Percentiles rank a stretch among this genome's conserved stretches.
Evolutionary conservation across 441 rosid species (phyloP).

Genomic region (Capsella rubella): DNA sequence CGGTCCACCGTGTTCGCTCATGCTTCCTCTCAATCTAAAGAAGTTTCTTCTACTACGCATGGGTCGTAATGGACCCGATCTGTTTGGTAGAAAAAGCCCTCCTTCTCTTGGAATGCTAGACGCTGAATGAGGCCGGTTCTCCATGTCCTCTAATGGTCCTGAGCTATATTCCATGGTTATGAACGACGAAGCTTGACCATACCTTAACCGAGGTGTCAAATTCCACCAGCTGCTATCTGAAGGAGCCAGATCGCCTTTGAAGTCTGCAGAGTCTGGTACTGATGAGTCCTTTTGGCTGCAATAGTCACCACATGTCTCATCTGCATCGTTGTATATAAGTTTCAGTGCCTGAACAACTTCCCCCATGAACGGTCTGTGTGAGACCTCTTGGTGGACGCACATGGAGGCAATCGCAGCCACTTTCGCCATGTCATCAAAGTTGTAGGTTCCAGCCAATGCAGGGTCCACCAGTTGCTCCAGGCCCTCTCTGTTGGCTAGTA

Average conservation of each 20-base stretch:
- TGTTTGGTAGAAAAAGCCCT: conserved; percentile 49
- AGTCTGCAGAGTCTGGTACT: conserved; percentile 67
- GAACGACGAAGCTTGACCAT: conserved; percentile 81
- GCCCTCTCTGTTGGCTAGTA: conserved; percentile 85
- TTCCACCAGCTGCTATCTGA: conserved; percentile 96
- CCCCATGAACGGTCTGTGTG: conserved; percentile 95
- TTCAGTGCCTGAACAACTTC: conserved; percentile 99
- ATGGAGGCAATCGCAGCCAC: conserved; percentile 97
- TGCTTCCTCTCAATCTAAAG: conserved; percentile 81
- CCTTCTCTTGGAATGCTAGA: conserved; percentile 65
- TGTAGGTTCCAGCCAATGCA: conserved; percentile 68
- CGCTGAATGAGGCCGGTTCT: conserved; percentile 72
- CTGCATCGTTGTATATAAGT: conserved; percentile 85
- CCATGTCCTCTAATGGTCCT: conserved; percentile 69
- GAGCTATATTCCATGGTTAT: conserved; percentile 96
- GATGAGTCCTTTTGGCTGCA: conserved; percentile 91
- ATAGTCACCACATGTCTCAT: conserved; percentile 77
- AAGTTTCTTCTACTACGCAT: conserved; percentile 67
- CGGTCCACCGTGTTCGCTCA: conserved; percentile 89
- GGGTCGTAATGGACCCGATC: conserved; percentile 90
- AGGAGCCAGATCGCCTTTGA: conserved; percentile 75
- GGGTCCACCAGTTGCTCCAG: conserved; percentile 86
- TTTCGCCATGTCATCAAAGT: conserved; percentile 89
- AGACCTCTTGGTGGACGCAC: conserved; percentile 95
- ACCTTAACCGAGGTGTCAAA: conserved; percentile 74